Percentiles rank a stretch among this genome's conserved stretches.
Conservation (phyloP, 345 rosid species). For the Carallia brachiata region DNA sequence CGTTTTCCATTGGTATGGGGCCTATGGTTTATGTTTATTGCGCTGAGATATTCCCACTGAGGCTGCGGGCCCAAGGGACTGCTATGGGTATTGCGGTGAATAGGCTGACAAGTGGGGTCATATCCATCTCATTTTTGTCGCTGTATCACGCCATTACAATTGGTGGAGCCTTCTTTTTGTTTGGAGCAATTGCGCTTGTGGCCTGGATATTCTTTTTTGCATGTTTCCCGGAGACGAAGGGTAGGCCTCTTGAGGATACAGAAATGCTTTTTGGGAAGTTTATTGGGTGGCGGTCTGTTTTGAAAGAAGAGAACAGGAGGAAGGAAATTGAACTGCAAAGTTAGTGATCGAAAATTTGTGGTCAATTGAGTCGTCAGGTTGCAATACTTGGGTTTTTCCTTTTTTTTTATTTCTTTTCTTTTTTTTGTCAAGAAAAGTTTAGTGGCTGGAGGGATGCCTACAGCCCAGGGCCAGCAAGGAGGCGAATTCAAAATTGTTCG, state of each 20-base stretch:
- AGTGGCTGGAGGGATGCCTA: no score
- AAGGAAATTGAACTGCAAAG: neutral
- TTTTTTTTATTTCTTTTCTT: no score
- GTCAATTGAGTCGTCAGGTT: neutral
- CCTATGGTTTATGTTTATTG: slow-evolving; percentile 81
- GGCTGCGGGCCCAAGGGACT: slow-evolving; percentile 76
- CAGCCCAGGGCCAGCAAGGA: no score
- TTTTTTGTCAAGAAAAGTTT: no score
- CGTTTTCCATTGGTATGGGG: slow-evolving; percentile 85
- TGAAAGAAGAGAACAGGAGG: slow-evolving; percentile 10
- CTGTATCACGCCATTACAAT: slow-evolving; percentile 51
- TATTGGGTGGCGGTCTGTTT: slow-evolving; percentile 40
- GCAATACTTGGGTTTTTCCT: no score
- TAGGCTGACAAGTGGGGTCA: slow-evolving; percentile 65
- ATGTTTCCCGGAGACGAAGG: slow-evolving; percentile 71
- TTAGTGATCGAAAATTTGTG: neutral
- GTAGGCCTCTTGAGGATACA: slow-evolving; percentile 72
- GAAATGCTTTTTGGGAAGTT: slow-evolving; percentile 53
- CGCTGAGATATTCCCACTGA: slow-evolving; percentile 82
- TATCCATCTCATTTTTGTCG: slow-evolving; percentile 53
- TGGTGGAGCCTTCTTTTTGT: slow-evolving; percentile 79
- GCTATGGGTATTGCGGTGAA: slow-evolving; percentile 65
- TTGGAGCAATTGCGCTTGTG: slow-evolving; percentile 40
- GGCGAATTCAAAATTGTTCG: neutral
- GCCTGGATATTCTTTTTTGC: slow-evolving; percentile 58